These are phyloP conservation scores for Epichloe bromicola DNA, from an alignment of 2,329 filamentous ascomycete genomes.

Conservation along the genomic window DNA sequence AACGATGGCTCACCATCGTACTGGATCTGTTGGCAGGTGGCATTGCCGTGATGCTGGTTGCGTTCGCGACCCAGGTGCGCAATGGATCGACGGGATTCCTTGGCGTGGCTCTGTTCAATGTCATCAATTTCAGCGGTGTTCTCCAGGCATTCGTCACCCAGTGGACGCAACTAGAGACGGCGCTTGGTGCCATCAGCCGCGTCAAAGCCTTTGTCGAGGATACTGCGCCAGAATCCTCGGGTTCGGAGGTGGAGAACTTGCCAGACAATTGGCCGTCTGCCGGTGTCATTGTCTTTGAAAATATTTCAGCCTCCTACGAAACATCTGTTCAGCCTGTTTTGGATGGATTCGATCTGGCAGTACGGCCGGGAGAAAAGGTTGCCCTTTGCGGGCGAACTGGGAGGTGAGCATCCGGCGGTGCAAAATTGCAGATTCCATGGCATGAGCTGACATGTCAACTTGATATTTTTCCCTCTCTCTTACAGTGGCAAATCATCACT, in stretches of 20 bases:
- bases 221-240: constrained; percentile 12
- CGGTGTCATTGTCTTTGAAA: constrained; percentile 14
- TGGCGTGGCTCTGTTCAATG: constrained; percentile 15
- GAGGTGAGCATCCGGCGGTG: constrained; percentile 11
- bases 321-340: constrained; percentile 13
- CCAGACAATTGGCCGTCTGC: constrained; percentile 13
- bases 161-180: constrained; percentile 18
- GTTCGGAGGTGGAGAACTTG: constrained; percentile 8
- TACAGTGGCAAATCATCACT: constrained; percentile 22
- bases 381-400: constrained; percentile 32
- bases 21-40: constrained; percentile 32
- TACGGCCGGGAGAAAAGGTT: constrained; percentile 22
- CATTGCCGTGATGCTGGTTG: constrained; percentile 32
- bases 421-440: neutral
- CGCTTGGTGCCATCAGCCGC: constrained; percentile 15
- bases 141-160: constrained; percentile 20
- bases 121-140: constrained; percentile 17
- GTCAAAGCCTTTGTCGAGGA: constrained; percentile 14
- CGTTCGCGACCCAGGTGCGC: constrained; percentile 25
- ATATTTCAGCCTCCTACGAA: constrained; percentile 19
- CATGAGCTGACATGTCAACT: neutral
- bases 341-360: constrained; percentile 15
- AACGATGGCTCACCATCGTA: constrained; percentile 35
- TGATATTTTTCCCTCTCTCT: neutral
- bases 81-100: constrained; percentile 15